These are phyloP conservation scores for Agrocybe chaxingu DNA, from an alignment of 768 basidiomycete species.

Conservation along the genomic window DNA sequence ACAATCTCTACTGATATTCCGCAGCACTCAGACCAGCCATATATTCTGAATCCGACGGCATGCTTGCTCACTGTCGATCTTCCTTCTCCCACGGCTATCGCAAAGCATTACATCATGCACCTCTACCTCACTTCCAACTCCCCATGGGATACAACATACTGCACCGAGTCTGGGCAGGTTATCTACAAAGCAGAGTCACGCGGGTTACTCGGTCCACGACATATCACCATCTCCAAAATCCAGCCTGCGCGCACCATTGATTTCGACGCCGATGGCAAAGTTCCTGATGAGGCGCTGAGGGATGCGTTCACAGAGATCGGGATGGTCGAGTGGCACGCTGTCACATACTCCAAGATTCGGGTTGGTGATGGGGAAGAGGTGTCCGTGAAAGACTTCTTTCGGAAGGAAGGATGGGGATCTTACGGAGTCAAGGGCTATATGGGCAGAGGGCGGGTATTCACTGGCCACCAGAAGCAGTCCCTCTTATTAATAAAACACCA, in stretches of 20 bases:
- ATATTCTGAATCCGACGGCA: no score
- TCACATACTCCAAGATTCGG: constrained; percentile 8
- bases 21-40: no score
- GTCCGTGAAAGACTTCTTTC: constrained; percentile 10
- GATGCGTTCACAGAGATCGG: constrained; percentile 8
- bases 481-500: no score
- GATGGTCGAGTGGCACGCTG: constrained; percentile 11
- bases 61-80: neutral
- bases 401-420: constrained; percentile 9
- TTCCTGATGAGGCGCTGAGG: neutral
- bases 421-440: neutral
- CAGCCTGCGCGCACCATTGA: neutral
- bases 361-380: neutral
- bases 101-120: constrained; percentile 11
- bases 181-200: constrained; percentile 19
- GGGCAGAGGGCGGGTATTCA: constrained; percentile 22
- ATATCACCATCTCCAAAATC: constrained; percentile 13
- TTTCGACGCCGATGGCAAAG: neutral
- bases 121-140: constrained; percentile 19
- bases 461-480: no score
- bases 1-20: no score
- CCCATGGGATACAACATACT: constrained; percentile 18
- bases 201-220: neutral
- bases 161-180: constrained; percentile 15
- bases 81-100: neutral